Evolutionary conservation across 106 monocot genomes (phyloP).

Genomic region (Dendrobium nobile): DNA sequence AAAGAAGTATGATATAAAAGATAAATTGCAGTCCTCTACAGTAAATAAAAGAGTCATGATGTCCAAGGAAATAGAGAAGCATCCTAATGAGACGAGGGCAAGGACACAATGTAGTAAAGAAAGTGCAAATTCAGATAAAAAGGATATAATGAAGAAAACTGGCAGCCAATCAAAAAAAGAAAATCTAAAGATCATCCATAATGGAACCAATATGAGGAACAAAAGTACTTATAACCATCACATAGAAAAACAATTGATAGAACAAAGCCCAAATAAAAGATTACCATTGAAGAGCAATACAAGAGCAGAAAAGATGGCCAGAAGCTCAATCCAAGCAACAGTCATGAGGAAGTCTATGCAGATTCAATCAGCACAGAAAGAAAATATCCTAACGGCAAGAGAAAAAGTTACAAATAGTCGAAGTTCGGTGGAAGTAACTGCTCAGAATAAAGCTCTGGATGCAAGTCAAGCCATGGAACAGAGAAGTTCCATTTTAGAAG

Average conservation of each 20-base stretch:
- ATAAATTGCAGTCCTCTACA: no score
- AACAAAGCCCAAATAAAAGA: conserved; percentile 4
- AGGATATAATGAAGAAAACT: conserved; percentile 1
- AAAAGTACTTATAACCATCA: conserved; percentile 10
- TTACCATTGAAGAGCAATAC: conserved; percentile 1
- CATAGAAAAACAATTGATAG: conserved; percentile 8
- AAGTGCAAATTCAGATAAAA: background rate
- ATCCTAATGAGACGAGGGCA: background rate
- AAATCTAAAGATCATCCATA: background rate
- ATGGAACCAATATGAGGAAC: background rate
- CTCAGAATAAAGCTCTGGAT: background rate
- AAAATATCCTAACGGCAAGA: background rate
- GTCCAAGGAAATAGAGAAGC: no score
- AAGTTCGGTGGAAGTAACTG: conserved; percentile 3
- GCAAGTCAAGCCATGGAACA: conserved; percentile 6
- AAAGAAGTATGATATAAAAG: no score
- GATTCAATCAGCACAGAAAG: conserved; percentile 17
- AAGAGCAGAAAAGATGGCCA: conserved; percentile 12
- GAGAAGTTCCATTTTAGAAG: conserved; percentile 12
- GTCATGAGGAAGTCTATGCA: conserved; percentile 2
- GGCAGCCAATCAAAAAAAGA: conserved; percentile 9
- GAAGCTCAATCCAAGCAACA: background rate
- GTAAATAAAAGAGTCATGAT: no score
- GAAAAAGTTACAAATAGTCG: background rate
- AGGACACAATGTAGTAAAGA: background rate